Evolutionary conservation across 805 yeast genomes (phyloP), one percentile per base, ranked within the genome.

Genomic region (Zygosaccharomyces siamensis): DNA sequence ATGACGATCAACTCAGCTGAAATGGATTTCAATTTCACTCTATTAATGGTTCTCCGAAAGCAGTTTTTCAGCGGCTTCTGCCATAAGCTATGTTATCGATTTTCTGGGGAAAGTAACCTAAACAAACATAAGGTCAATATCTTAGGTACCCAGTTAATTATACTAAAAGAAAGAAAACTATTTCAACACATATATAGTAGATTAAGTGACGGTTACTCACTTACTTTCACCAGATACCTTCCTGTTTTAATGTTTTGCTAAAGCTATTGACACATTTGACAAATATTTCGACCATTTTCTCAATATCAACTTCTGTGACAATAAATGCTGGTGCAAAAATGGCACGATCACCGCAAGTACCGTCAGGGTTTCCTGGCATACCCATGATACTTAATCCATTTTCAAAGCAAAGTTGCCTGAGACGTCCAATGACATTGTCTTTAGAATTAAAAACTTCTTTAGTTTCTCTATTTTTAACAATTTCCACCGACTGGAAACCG

Each of bases 401-500:
- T 12, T 70, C 70, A 48, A 69, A 71, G 47, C 73, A 67, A 36
- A 61, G 51, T 27, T 57, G 55, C 54, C 65, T 60, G 43, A 72
- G 55, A 39, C 63, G 59, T 43, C 66, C 64, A 30, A 72, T 76
- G 37, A 74, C 63, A 39, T 66, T 64, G 39, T 67, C 51, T 12
- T 59, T 56, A 28, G 66, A 58, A 36, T 66, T 71, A 51, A 78
- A 77, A 7, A 74, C 66, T 60, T 76, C 77, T 56, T 78, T 79
- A 23, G 83, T 74, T 14, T 57, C 64, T 54, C 72, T 75, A 59
- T 80, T 73, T 55, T 77, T 72, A 50, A 79, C 84, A 47, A 79
- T 69, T 61, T 81, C 85, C 44, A 81, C 59, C 2, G 80, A 71
- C 74, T 81, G 71, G 66, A 81, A 81, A 38, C 79, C 76, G 49